Conservation (phyloP, 306 rosid genomes). For the Ormosia semicastrata region DNA sequence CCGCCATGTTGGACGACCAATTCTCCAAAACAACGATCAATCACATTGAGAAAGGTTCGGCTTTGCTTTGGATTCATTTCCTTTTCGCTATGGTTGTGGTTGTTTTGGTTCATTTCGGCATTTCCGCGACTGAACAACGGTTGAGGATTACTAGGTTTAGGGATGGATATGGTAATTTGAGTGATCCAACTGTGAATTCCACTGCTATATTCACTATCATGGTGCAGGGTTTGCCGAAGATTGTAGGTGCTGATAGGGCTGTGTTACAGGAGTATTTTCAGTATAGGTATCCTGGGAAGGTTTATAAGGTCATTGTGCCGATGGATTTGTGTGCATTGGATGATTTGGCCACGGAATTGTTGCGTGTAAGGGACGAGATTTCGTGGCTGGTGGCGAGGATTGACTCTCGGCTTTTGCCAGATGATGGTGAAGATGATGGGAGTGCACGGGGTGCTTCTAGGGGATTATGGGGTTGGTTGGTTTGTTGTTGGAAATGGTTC, state of each 20-base stretch:
- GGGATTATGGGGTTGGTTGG: conserved; percentile 40
- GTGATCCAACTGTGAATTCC: conserved; percentile 65
- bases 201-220: conserved; percentile 87
- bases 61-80: conserved; percentile 87
- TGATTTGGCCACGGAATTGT: conserved; percentile 69
- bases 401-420: conserved; percentile 66
- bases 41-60: conserved; percentile 80
- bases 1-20: conserved; percentile 59
- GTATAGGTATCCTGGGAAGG: conserved; percentile 88
- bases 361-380: conserved; percentile 71
- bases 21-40: conserved; percentile 82
- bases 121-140: conserved; percentile 64
- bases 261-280: conserved; percentile 78
- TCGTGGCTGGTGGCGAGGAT: conserved; percentile 79
- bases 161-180: conserved; percentile 79
- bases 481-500: conserved; percentile 40
- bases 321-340: conserved; percentile 97
- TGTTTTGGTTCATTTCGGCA: conserved; percentile 71
- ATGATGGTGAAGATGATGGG: conserved; percentile 40
- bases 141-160: conserved; percentile 81
- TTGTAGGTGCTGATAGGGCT: conserved; percentile 62
- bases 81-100: conserved; percentile 63
- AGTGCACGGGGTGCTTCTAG: conserved; percentile 4
- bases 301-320: conserved; percentile 71
- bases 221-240: conserved; percentile 92